phyloP scores from a whole-genome alignment of 495 filamentous ascomycete genomes.

The Aspergillus egyptiacus region DNA sequence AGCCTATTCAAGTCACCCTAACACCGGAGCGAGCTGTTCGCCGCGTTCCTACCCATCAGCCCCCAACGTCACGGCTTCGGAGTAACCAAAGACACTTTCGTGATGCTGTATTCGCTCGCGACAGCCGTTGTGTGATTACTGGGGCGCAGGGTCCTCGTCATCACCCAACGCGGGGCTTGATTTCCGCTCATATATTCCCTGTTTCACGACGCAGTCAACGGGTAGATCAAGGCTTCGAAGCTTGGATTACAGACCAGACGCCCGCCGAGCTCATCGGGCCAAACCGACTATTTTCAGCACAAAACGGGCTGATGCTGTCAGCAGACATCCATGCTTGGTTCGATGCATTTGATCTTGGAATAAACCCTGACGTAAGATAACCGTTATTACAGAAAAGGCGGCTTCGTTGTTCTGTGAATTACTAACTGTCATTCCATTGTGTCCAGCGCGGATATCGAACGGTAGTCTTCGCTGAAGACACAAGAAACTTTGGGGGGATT shows the following conservation, averaged over 20 bases:
- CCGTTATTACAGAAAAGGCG: too few relatives aligned
- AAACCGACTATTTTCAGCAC: background rate
- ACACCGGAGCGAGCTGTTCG: background rate
- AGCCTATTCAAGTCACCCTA: background rate
- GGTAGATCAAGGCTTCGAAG: background rate
- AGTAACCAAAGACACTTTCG: background rate
- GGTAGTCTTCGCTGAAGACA: background rate
- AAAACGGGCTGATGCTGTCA: background rate
- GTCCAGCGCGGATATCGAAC: background rate
- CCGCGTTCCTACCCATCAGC: background rate
- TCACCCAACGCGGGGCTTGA: background rate
- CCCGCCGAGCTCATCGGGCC: background rate
- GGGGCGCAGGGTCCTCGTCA: background rate
- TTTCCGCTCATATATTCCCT: background rate
- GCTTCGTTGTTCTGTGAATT: too few relatives aligned
- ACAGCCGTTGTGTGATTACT: background rate
- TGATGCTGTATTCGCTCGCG: background rate
- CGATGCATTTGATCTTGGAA: background rate
- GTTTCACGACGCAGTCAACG: background rate
- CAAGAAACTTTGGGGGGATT: background rate
- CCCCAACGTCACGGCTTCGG: background rate
- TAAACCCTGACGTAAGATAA: slow-evolving; percentile 1
- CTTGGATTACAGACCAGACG: background rate
- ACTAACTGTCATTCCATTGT: background rate
- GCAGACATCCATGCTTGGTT: background rate